Base-by-base conservation (phyloP, 2,329 filamentous ascomycete genomes). In the Aspergillus sp. region DNA sequence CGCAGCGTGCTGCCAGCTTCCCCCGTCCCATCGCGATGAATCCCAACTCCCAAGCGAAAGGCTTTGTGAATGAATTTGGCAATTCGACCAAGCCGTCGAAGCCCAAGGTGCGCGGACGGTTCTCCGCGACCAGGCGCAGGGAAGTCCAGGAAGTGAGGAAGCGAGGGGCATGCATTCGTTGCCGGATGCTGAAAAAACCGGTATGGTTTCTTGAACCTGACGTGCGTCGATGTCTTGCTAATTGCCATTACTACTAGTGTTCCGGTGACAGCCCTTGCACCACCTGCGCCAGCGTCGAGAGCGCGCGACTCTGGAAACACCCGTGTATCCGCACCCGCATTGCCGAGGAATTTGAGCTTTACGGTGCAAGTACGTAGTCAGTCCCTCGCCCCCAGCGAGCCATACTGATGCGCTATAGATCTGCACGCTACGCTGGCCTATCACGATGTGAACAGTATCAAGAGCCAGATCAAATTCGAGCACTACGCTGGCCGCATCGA, bases 151-250 rank as follows among this genome's bases (percentile, higher is more conserved):
- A 72, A 39, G 69, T 76, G 20, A 65, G 74, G 15, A 76, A 77
- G 49, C 63, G 67, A 32, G 74, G 74, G 8, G 74, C 74, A 5
- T 78, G 74, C 45, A 69, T 78, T 40, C 68, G 74, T 20, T 78
- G 74, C 48, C 70, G 74, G 10, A 77, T 78, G 74, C 57, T 78
- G 15, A 78, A 77, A 56, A 78, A 78, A 45, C 70, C 72, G 24
- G 61, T 64, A 57, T 40, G 53, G 25, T 29, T 12, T 3, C 15
- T 16, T 19, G n/a, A 8, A 26, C 4, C n/a, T n/a, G 7, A 10
- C 22, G 12, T 15, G 12, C 16, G 4, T 10, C 15, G 2, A 11
- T 30, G 3, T 15, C 36, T 43, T 15, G 44, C 33, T 20, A 26
- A 36, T 22, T 29, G 33, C 30, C 35, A 17, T 16, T 34, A n/a